Percentiles rank a stretch among this genome's conserved stretches.
These are phyloP conservation scores for Syzygium oleosum DNA, from an alignment of 345 rosid genomes.

Conservation along the genomic window DNA sequence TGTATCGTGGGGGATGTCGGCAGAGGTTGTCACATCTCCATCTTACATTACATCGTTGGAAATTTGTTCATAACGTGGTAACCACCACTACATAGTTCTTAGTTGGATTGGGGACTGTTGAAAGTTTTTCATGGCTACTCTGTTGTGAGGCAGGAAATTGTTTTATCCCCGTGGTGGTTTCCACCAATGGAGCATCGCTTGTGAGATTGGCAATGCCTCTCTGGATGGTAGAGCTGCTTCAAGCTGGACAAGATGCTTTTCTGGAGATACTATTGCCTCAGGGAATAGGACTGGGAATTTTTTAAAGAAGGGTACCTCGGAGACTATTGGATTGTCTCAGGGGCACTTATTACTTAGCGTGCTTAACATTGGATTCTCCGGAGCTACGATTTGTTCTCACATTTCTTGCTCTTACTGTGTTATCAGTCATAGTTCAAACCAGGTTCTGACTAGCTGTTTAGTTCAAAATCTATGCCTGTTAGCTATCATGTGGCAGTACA, in stretches of 20 bases:
- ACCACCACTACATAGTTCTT: background rate
- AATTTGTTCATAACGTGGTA: background rate
- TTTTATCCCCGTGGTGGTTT: background rate
- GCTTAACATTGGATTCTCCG: background rate
- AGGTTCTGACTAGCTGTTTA: background rate
- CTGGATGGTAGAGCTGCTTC: background rate
- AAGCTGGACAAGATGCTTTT: background rate
- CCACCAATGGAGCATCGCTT: background rate
- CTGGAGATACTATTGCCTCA: background rate
- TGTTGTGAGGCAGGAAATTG: background rate
- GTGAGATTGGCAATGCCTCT: background rate
- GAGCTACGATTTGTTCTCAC: background rate
- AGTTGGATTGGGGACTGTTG: background rate
- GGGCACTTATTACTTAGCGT: background rate
- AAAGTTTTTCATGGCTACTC: background rate
- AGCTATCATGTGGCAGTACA: background rate
- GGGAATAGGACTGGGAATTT: background rate
- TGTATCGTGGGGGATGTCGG: background rate
- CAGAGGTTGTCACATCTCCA: background rate
- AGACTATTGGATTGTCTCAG: background rate
- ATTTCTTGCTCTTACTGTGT: background rate
- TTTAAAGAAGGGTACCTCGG: background rate
- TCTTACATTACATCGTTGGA: background rate
- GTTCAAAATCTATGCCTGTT: background rate
- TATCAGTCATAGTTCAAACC: background rate